A percentile compares a stretch with the other conserved stretches of the same genome.
Evolutionary conservation across 2,329 filamentous ascomycete genomes (phyloP).

Genomic region (Beauveria scarabaeidicola): DNA sequence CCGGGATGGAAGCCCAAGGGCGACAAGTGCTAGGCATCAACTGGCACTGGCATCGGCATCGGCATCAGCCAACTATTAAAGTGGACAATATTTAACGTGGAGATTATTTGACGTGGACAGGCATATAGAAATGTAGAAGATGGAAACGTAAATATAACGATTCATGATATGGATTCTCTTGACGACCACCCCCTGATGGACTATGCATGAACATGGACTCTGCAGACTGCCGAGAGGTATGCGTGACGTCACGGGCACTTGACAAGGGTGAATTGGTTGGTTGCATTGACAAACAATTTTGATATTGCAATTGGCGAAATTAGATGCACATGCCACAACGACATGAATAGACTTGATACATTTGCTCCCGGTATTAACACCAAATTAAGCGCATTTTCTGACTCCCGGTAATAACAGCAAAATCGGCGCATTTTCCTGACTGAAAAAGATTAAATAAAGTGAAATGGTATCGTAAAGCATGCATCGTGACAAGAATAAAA

Average conservation of each 20-base stretch:
- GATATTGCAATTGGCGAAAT: too few relatives aligned
- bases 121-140: neutral
- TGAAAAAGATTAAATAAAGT: neutral
- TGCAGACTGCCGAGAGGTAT: neutral
- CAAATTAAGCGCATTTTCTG: too few relatives aligned
- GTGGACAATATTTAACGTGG: too few relatives aligned
- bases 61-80: too few relatives aligned
- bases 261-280: too few relatives aligned
- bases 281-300: too few relatives aligned
- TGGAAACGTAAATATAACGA: neutral
- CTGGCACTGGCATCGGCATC: neutral
- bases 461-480: conserved; percentile 3
- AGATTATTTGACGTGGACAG: too few relatives aligned
- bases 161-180: neutral
- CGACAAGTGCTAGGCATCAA: neutral
- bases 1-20: conserved; percentile 8
- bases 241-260: neutral
- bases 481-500: neutral
- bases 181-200: neutral
- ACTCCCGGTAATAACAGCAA: too few relatives aligned
- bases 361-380: too few relatives aligned
- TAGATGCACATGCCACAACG: too few relatives aligned
- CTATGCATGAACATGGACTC: neutral
- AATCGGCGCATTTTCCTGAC: too few relatives aligned
- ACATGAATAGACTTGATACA: too few relatives aligned